Evolutionary conservation across 345 rosid species (phyloP).

Genomic region (Corchorus capsularis): DNA sequence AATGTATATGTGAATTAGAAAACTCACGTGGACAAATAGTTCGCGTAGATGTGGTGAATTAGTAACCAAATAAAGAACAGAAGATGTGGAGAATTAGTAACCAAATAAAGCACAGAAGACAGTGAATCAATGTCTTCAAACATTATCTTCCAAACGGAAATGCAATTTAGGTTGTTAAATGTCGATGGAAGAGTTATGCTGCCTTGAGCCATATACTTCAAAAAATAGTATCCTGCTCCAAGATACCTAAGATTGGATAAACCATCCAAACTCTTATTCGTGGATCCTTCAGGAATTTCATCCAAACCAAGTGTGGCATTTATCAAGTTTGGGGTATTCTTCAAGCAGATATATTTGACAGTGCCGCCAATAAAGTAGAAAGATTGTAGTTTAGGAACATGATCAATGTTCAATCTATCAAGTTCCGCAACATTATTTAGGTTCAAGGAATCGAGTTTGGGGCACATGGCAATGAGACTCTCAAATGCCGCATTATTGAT

Average conservation of each 20-base stretch:
- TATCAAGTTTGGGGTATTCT: background rate
- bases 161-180: background rate
- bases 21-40: background rate
- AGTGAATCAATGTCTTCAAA: background rate
- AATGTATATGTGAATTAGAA: too few relatives aligned
- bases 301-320: background rate
- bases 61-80: too few relatives aligned
- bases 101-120: background rate
- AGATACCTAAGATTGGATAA: background rate
- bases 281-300: background rate
- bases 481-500: background rate
- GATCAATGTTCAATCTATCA: background rate
- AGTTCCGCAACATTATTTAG: background rate
- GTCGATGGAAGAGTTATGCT: background rate
- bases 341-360: background rate
- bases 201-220: background rate
- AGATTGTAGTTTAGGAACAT: background rate
- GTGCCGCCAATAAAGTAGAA: background rate
- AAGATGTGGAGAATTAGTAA: background rate
- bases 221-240: background rate
- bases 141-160: background rate
- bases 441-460: background rate
- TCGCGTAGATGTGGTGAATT: too few relatives aligned
- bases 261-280: background rate
- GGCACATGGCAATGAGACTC: background rate